Base-by-base conservation (phyloP, 352 stramenopile species). In the Pythium vanterpoolii region DNA sequence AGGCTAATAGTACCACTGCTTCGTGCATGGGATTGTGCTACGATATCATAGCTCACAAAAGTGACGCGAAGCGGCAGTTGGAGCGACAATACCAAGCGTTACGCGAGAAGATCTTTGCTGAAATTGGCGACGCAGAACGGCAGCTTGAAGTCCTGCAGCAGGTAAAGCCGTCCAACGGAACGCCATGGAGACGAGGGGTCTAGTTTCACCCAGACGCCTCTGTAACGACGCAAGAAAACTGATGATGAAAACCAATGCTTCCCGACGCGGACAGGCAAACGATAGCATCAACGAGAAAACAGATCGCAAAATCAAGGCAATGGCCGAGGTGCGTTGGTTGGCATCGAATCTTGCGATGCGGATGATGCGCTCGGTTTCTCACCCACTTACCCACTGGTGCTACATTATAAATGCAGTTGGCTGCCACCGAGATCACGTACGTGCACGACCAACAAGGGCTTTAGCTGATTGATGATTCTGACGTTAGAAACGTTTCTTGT, bases 201-300 rank as follows among this genome's bases (percentile, higher is more conserved):
- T 19, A 4, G 3, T 38, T n/a, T 3, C 24, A 4, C 16, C 39
- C n/a, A 16, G 36, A 21, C 13, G 13, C 19, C 10, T 10, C 19
- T 30, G 36, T 31, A 56, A 51, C 30, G 18, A 30, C 27, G 21
- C 14, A 31, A 16, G 39, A n/a, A 54, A 57, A 51, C 50, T 51
- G n/a, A 50, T 19, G 1, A 16, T 19, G 30, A 10, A n/a, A 27
- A 7, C 11, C 43, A 14, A 18, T 47, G 19, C 8, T 31, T 38
- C 26, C 47, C 0, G 34, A 16, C 10, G 34, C 19, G 34, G 34
- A 42, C 50, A 74, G 63, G 60, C 57, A 30, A 63, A 72, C 36
- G 34, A 74, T 5, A 71, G 42, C 39, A 71, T 74, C 44, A 66
- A 66, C 28, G 57, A 64, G n/a, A 69, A 69, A 33, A 51, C 63